These are phyloP conservation scores for Thelonectria discophora DNA, from an alignment of 2,329 filamentous ascomycete species.

Conservation along the genomic window DNA sequence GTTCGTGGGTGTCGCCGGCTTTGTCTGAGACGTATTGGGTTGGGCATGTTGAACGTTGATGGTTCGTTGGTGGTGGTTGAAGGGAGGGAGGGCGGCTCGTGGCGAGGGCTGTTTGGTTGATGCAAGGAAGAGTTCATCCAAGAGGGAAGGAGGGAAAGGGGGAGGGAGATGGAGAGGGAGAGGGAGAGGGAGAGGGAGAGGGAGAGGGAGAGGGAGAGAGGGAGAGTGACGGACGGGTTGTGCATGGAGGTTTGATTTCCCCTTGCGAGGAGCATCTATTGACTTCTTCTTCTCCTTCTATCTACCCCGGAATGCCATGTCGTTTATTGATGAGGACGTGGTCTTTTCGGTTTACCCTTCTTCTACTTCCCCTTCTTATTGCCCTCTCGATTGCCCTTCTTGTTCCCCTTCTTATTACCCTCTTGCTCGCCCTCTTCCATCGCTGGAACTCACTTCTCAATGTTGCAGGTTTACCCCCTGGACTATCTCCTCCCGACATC, in stretches of 20 bases:
- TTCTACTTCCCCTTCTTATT: background rate
- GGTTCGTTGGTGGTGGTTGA: background rate
- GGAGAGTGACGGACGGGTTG: background rate
- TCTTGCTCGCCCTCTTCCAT: background rate
- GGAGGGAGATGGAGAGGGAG: no score
- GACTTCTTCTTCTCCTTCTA: constrained; percentile 7
- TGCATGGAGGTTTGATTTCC: background rate
- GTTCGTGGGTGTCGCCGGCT: background rate
- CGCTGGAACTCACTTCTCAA: constrained; percentile 19
- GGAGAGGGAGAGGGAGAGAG: background rate
- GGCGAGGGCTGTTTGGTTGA: no score
- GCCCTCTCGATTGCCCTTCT: no score
- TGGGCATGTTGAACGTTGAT: background rate
- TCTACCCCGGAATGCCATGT: constrained; percentile 7
- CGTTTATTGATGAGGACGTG: constrained; percentile 10
- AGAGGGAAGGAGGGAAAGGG: no score
- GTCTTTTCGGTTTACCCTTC: constrained; percentile 2
- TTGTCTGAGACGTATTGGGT: background rate
- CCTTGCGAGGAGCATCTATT: constrained; percentile 6
- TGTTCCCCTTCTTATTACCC: no score
- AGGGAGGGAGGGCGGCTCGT: no score
- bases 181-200: background rate
- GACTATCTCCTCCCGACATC: no score
- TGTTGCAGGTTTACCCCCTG: background rate
- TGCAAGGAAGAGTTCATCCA: no score